phyloP scores from a whole-genome alignment of 1,284 basidiomycete species.

The Melampsora americana region DNA sequence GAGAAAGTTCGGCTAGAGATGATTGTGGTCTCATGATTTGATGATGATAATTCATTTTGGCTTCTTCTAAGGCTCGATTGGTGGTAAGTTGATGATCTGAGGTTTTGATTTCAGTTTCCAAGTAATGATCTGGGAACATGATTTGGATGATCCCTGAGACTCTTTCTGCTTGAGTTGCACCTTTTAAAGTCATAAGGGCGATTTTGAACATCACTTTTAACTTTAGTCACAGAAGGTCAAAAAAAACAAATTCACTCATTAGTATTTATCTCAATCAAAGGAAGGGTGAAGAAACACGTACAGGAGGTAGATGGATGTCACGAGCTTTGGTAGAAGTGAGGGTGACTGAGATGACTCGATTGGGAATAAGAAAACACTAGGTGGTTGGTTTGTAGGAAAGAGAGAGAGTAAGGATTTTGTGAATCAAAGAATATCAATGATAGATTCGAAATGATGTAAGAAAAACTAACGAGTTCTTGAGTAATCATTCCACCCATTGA shows the following conservation, averaged over 20 bases:
- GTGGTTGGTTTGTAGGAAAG: neutral
- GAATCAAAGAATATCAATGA: neutral
- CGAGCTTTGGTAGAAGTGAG: slow-evolving; percentile 19
- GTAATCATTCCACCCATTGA: slow-evolving; percentile 84
- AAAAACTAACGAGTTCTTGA: slow-evolving; percentile 27
- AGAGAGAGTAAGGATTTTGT: neutral
- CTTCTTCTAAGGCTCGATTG: neutral
- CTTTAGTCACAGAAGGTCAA: neutral
- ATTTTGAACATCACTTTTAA: neutral
- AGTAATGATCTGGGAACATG: neutral
- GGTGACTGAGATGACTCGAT: slow-evolving; percentile 24
- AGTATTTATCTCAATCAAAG: neutral
- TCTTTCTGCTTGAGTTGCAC: neutral
- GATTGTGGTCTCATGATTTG: slow-evolving; percentile 12
- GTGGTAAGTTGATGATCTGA: slow-evolving; percentile 3
- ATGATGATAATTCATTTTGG: slow-evolving; percentile 4
- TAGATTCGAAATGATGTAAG: neutral
- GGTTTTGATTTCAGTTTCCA: slow-evolving; percentile 15
- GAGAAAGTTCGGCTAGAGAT: neutral
- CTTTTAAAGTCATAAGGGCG: neutral
- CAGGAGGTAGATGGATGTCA: slow-evolving; percentile 15
- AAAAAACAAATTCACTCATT: neutral
- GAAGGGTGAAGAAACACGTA: neutral
- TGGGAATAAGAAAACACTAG: slow-evolving; percentile 18
- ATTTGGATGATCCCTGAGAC: neutral